Base-by-base conservation (phyloP, 306 rosid species). In the Parietaria judaica region DNA sequence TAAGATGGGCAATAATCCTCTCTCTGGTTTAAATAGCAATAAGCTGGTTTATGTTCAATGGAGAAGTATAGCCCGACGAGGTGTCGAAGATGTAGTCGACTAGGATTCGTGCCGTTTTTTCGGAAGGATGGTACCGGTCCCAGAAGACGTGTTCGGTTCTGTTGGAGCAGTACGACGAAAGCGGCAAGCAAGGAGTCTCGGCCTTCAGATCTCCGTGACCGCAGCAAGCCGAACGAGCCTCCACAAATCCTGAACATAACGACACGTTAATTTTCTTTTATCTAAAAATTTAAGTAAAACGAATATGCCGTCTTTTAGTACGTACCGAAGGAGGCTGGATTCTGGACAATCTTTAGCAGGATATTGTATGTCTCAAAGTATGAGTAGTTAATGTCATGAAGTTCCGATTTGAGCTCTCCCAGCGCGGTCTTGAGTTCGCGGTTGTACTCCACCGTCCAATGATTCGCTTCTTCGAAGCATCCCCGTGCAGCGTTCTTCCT, bases 61-160 rank as follows among this genome's bases (percentile, higher is more conserved):
- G 90, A 67, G 49, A 66, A 44, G 78, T 31, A 60, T 81, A 83
- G 61, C 74, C 54, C 14, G 75, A 50, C 55, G 87, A 63, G 62
- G 87, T 91, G 46, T 74, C 45, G 17, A 78, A 87, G 36, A 91
- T 61, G 38, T 12, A 47, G 43, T 85, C 83, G 8, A 59, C 74
- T 43, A 83, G 7, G 5, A 81, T 61, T 14, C 76, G 69, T 53
- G 60, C 17, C 17, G 86, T 79, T 52, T 83, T 78, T 70, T 91
- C 77, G 3, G 89, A 74, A 2, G 96, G 97, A 72, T 90, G 97
- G 56, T n/a, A 77, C 31, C 50, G 51, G 69, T 91, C 96, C 96
- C 96, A 87, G 62, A 91, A 91, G 36, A 91, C 8, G 63, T 83
- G 87, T 51, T 78, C 76, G 6, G 66, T 35, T 73, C 92, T 85